Evolutionary conservation across 2,329 filamentous ascomycete genomes (phyloP), one percentile per base, ranked within the genome.

Genomic region (Fusarium verrucosum): DNA sequence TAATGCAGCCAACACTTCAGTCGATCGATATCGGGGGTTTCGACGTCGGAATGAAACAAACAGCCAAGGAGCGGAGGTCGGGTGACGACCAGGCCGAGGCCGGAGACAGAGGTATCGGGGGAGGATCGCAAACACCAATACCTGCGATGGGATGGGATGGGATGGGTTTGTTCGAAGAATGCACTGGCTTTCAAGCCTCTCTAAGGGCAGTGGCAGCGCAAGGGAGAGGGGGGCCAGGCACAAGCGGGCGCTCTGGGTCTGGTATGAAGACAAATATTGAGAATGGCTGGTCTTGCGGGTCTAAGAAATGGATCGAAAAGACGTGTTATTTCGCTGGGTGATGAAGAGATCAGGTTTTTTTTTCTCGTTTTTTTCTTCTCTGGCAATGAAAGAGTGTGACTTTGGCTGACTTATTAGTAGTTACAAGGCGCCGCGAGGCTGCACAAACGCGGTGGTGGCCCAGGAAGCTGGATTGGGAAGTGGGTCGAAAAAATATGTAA

Each of bases 381-480:
- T 22, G 46, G 47, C 22, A 44, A 58, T 42, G 52, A 40, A 47
- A 35, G 35, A n/a, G 38, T 36, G 50, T 40, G 32, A 36, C 35
- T 65, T 65, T 46, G n/a, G n/a, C n/a, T 51, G 58, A 38, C 53
- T 58, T 54, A 56, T 37, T 50, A 33, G 40, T 50, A 41, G 32
- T 37, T 50, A 42, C 51, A 36, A 67, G 64, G 64, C 64, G 51
- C 60, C 59, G 51, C 56, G 51, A 67, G 64, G 64, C 64, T 67
- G 64, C 64, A 67, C 50, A 54, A 67, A 67, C 64, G 64, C 47
- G 60, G 49, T 65, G 43, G 64, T 67, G 64, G 54, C 35, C 40
- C 45, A 44, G 60, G 57, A 41, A 32, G 17, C 19, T 58, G 25
- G 32, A 53, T 43, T 51, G n/a, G n/a, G n/a, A n/a, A n/a, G n/a